Evolutionary conservation across 1,284 basidiomycete genomes (phyloP), one percentile per base, ranked within the genome.

Genomic region (Ganoderma leucocontextum): DNA sequence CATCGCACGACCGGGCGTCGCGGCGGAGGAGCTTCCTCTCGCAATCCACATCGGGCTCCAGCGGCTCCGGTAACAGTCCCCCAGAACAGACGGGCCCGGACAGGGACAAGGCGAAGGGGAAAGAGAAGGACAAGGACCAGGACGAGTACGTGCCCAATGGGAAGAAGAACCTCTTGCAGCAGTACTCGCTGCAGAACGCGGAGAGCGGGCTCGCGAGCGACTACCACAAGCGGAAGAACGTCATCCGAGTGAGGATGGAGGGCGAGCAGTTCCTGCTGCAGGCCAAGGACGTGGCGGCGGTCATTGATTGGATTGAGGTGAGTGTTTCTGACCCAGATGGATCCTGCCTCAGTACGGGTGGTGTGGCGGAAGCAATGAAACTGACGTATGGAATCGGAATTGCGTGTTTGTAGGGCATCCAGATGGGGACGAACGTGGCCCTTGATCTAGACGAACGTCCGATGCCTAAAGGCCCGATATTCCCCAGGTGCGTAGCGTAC

Each of bases 251-350:
- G 41, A 84, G 98, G 66, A 85, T 95, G 74, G 96, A 97, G 78
- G 97, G 97, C 15, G 95, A 99, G 83, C 97, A 99, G 83, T 99
- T 99, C 80, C 83, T 99, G 77, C 78, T 99, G 71, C 98, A 99
- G 82, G 95, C 95, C 2, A 89, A 88, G 64, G 93, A 95, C 78
- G 92, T 97, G 58, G 86, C 89, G 44, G 90, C 91, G 58, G 95
- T 98, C 10, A 95, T 99, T 57, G 91, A 95, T 73, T 97, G 97
- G 95, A 97, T 99, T 75, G 97, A 99, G 91, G 96, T 94, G 74
- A 63, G 84, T 59, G 1, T 13, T 13, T 10, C 47, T 17, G 35
- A 35, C 58, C 1, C n/a, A 13, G 52, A 42, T n/a, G 9, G 41
- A 19, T 10, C 12, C 4, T 12, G 22, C 2, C 2, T 5, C 15